Evolutionary conservation across 257 asterid species (phyloP), one percentile per base, ranked within the genome.

Genomic region (Ophiorrhiza pumila): DNA sequence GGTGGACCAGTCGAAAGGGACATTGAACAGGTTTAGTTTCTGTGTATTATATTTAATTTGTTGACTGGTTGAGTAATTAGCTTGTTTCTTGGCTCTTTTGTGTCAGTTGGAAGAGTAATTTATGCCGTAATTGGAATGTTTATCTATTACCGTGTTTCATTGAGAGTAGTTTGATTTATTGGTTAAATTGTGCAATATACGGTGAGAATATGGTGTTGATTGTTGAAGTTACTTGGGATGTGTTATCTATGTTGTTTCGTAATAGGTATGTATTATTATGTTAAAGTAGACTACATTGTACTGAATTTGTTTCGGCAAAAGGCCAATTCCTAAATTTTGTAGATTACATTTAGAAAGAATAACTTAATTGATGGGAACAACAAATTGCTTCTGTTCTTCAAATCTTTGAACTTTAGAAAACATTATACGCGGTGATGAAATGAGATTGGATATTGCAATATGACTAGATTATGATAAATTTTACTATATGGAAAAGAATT

Each of bases 1-100:
- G 93, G 87, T 76, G 95, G 91, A 58, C 72, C 87, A 20, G 92
- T 80, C 25, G 96, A 88, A 82, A 90, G 95, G 79, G 96, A 90
- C 78, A 84, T 83, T 45, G 96, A 90, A 70, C 94, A 90, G 96
- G 96, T 87, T 68, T 18, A 2, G 23, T 22, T 42, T 67, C 79
- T 42, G n/a, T 11, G 5, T 22, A 27, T 47, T 69, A 46, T 29
- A 69, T 10, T 57, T 67, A 31, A 74, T 52, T 31, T 11, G 62
- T n/a, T 74, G 53, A 15, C 39, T 56, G 65, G 55, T 58, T 31
- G 41, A 35, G 74, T 62, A 31, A 41, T 76, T 37, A 41, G 49
- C n/a, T 68, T 55, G 9, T 7, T 56, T 1, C 18, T 27, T 61
- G 1, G 7, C 45, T 4, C 1, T 53, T 4, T 47, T 41, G 55